Conservation (phyloP, 106 monocot genomes). For the Apostasia shenzhenica region DNA sequence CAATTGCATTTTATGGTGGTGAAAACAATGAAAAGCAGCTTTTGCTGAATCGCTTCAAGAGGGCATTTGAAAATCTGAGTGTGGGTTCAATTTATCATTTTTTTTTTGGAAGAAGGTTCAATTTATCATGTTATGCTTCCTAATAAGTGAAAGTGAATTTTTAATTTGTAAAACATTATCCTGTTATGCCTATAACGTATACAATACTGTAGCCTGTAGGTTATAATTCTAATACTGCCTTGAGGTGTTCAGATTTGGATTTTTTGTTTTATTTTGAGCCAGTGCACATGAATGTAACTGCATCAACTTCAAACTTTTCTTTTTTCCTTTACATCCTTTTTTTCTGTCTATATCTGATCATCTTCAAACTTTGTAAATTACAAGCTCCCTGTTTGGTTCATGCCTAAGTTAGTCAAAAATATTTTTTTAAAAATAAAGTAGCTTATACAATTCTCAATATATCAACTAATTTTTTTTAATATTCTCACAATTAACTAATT, state of each 20-base stretch:
- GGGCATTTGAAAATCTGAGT: conserved; percentile 63
- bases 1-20: conserved; percentile 98
- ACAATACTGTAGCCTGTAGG: neutral
- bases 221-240: neutral
- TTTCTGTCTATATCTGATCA: no score
- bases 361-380: no score
- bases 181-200: neutral
- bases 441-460: no score
- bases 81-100: conserved; percentile 26
- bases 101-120: neutral
- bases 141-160: neutral
- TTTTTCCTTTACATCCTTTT: no score
- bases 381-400: no score
- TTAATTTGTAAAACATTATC: neutral
- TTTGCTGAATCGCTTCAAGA: conserved; percentile 44
- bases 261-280: neutral
- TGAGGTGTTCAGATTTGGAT: neutral
- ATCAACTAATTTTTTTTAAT: no score
- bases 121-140: neutral
- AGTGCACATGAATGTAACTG: neutral
- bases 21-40: conserved; percentile 87
- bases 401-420: no score
- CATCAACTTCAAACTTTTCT: no score
- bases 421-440: no score
- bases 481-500: no score